Percentiles rank a stretch among this genome's conserved stretches.
These are phyloP conservation scores for Chaetomium fimeti DNA, from an alignment of 495 filamentous ascomycete species.

Conservation along the genomic window DNA sequence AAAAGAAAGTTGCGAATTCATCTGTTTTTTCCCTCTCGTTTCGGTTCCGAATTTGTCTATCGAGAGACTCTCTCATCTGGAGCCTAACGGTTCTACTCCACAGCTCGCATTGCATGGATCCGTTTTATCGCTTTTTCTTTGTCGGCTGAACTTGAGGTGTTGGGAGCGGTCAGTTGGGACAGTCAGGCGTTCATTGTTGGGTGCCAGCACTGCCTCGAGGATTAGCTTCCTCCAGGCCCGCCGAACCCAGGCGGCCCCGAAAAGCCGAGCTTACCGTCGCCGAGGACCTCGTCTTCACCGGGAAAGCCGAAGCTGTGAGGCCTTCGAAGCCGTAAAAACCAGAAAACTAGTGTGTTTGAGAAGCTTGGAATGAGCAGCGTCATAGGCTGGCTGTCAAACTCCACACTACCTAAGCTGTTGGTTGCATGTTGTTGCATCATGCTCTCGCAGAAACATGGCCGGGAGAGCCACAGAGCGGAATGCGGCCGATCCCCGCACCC, in stretches of 20 bases:
- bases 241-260: not conserved
- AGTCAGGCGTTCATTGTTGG: not conserved
- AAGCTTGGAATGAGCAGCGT: not conserved
- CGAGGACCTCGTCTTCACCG: not conserved
- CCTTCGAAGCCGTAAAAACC: not conserved
- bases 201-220: slow-evolving; percentile 11
- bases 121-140: slow-evolving; percentile 1
- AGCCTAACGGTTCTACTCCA: not conserved
- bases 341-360: not conserved
- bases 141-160: not conserved
- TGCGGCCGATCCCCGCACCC: not conserved
- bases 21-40: not conserved
- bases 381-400: not conserved
- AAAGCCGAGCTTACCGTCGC: not conserved
- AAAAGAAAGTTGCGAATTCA: not conserved
- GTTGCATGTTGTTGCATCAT: not conserved
- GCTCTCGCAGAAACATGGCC: too few relatives aligned
- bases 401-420: not conserved
- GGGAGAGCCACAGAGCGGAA: too few relatives aligned
- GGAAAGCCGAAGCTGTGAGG: slow-evolving; percentile 5
- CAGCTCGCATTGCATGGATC: not conserved
- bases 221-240: slow-evolving; percentile 6
- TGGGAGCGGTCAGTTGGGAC: not conserved
- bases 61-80: not conserved
- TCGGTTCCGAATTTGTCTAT: slow-evolving; percentile 2